Conservation (phyloP, 495 filamentous ascomycete species). For the Trichocladium antarcticum region DNA sequence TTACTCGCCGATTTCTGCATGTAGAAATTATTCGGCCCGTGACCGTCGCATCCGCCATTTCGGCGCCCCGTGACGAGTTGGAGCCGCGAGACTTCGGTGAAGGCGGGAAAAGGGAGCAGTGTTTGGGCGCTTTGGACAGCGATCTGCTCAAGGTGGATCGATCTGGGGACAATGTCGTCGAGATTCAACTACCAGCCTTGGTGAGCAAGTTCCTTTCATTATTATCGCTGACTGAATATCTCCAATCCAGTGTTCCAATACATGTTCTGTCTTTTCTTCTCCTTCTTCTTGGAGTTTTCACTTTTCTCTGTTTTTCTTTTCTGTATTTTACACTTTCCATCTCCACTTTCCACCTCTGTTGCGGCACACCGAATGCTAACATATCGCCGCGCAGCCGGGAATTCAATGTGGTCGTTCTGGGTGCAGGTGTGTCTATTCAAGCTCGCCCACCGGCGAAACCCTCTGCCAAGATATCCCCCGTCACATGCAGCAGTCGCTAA, state of each 20-base stretch:
- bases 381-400: constrained; percentile 16
- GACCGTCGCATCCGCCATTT: constrained; percentile 19
- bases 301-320: not conserved
- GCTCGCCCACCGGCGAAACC: not conserved
- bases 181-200: constrained; percentile 23
- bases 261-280: not conserved
- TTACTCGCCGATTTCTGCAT: constrained; percentile 19
- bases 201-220: constrained; percentile 14
- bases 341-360: not conserved
- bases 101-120: constrained; percentile 1
- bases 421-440: constrained; percentile 28
- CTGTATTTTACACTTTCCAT: not conserved
- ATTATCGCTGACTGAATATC: not conserved
- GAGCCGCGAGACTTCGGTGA: constrained; percentile 13
- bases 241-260: not conserved
- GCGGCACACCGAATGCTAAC: constrained; percentile 4
- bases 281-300: not conserved
- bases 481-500: constrained; percentile 28
- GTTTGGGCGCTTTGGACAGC: not conserved
- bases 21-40: constrained; percentile 12
- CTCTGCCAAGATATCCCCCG: constrained; percentile 9
- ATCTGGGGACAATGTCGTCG: constrained; percentile 19
- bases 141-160: constrained; percentile 7
- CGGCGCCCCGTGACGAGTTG: constrained; percentile 22
- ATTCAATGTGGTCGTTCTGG: constrained; percentile 28